Conservation (phyloP, 1,139 yeast genomes). For the Candida albicans region DNA sequence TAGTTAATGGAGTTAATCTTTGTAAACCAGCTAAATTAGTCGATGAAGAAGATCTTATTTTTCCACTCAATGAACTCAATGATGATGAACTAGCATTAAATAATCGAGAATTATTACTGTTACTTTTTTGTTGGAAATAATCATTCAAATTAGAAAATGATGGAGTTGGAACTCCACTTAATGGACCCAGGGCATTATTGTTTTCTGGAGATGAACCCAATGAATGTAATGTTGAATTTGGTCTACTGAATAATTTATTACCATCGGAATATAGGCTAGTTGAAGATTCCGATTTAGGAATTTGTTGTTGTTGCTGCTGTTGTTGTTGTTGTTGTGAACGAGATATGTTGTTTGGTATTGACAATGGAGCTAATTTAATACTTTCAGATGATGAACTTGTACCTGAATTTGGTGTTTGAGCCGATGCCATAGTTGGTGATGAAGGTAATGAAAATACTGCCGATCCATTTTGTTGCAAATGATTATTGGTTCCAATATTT, state of each 20-base stretch:
- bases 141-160: conserved; percentile 35
- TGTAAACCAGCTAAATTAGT: conserved; percentile 27
- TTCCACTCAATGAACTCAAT: conserved; percentile 28
- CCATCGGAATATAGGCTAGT: conserved; percentile 13
- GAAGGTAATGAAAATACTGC: conserved; percentile 29
- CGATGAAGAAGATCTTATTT: conserved; percentile 17
- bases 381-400: conserved; percentile 14
- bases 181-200: conserved; percentile 7
- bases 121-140: conserved; percentile 27
- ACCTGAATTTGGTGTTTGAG: too few species aligned
- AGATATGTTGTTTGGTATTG: conserved; percentile 5
- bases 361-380: conserved; percentile 11
- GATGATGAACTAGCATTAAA: conserved; percentile 28
- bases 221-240: conserved; percentile 25
- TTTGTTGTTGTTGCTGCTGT: conserved; percentile 6
- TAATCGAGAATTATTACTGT: conserved; percentile 8
- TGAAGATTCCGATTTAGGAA: conserved; percentile 14
- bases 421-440: conserved; percentile 23
- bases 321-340: conserved; percentile 9
- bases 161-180: conserved; percentile 13
- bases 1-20: conserved; percentile 43
- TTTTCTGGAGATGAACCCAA: conserved; percentile 38
- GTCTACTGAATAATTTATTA: conserved; percentile 21
- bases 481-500: conserved; percentile 6
- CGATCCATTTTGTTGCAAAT: conserved; percentile 22